A percentile compares a stretch with the other conserved stretches of the same genome.
phyloP scores from a whole-genome alignment of 495 filamentous ascomycete species.

The Aspergillus heteromorphus region DNA sequence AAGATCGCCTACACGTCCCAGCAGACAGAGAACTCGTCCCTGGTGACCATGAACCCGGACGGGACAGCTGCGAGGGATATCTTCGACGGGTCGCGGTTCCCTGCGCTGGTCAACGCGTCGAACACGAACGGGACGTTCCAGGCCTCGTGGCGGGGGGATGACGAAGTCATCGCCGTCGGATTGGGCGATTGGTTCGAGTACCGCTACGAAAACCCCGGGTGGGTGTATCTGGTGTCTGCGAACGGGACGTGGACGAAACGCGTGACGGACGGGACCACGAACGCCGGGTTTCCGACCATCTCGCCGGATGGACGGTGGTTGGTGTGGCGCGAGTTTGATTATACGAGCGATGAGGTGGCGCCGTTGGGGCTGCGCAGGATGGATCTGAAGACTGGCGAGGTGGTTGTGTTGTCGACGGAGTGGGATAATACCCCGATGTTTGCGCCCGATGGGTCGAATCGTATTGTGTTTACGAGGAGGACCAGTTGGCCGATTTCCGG shows the following conservation, averaged over 20 bases:
- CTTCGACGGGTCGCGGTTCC: neutral
- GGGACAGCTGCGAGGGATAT: neutral
- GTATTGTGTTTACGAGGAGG: neutral
- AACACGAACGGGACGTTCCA: neutral
- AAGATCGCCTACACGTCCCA: neutral
- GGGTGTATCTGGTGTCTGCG: neutral
- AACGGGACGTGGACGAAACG: neutral
- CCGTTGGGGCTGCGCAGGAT: neutral
- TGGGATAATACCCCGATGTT: neutral
- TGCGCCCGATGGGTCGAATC: neutral
- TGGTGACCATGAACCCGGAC: neutral
- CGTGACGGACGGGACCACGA: neutral
- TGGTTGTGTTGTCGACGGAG: neutral
- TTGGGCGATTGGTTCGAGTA: neutral
- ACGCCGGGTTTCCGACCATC: neutral
- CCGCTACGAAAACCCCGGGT: neutral
- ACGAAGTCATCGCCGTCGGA: neutral
- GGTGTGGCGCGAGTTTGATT: neutral
- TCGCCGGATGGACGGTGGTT: neutral
- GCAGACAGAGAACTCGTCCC: neutral
- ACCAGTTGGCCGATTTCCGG: neutral
- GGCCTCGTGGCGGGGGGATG: neutral
- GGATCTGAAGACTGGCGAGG: neutral
- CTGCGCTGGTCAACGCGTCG: neutral
- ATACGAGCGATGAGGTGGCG: neutral